Evolutionary conservation across 2,329 filamentous ascomycete genomes (phyloP), one percentile per base, ranked within the genome.

Genomic region (Ceratocystiopsis sp.): DNA sequence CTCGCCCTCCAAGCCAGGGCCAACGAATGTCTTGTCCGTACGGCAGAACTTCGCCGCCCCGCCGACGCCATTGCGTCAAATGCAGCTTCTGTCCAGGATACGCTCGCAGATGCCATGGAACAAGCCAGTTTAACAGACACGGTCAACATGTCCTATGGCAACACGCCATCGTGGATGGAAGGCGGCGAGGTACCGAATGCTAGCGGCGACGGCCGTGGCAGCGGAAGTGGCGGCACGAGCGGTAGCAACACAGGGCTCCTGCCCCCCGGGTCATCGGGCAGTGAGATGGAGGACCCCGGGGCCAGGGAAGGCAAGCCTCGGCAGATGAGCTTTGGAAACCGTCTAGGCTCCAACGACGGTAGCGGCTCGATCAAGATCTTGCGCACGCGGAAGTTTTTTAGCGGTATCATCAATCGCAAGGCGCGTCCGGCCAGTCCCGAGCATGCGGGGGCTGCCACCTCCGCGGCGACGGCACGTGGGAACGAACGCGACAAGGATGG

Each of bases 201-300:
- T 13, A 34, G 12, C 33, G 13, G 13, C 33, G 33, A 4, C 13
- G 39, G 17, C 34, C 34, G 35, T 16, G 21, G 33, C 34, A 33
- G 25, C 7, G 39, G 25, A 17, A 17, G 37, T 18, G 16, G 19
- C 13, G 19, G 37, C 35, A 14, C n/a, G 9, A 11, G 35, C 21
- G 39, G 19, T 35, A 35, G 45, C 16, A 37, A 33, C 19, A 37
- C n/a, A 2, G 36, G 40, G 1, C 32, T 46, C 15, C 38, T 45
- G 0, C 58, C 67, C 4, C 67, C 69, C 0, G 67, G 67, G 1
- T 72, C 68, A 14, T 69, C 70, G 1, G 68, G 67, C 14, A 72
- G 68, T 49, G 70, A 73, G 13, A 46, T 54, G 35, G 63, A 65
- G 11, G 51, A 48, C n/a, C 40, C 45, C 9, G 43, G 43, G 43